Base-by-base conservation (phyloP, 305 asterid genomes). In the Nicotiana rustica region DNA sequence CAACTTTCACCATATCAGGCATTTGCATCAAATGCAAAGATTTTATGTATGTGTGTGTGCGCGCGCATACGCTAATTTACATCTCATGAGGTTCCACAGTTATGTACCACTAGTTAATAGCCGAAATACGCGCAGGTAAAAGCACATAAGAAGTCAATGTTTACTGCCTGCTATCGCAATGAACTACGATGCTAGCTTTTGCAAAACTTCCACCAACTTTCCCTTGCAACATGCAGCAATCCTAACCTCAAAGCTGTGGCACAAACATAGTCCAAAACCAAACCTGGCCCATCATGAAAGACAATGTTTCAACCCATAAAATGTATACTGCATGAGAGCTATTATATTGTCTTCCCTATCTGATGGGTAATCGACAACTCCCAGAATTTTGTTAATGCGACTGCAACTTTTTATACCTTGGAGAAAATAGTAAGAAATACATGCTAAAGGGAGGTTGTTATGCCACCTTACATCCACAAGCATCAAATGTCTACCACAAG, bases 1-100 rank as follows among this genome's bases (percentile, higher is more conserved):
- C 13, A 41, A 14, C 12, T 38, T 55, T 31, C 78, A 49, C 67
- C 57, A 29, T 52, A 81, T 29, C 78, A 67, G 9, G 47, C 78
- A 38, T 38, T 38, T 6, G 47, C 10, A 8, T 38, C 47, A 4
- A 36, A 36, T 36, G 41, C 41, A 36, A 36, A 36, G 41, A 36
- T 36, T 36, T 36, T 36, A 38, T 38, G 47, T 38, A 33, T 25
- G 29, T 33, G 10, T 38, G 47, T 38, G 47, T 6, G 9, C 7
- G 10, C 15, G 15, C 57, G 3, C 15, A 13, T 49, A 15, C 15
- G 17, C 5, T 49, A 49, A 49, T 49, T 49, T 10, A 49, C 57
- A 49, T 49, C 57, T 49, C 57, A 49, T 49, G 57, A 49, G 57
- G 57, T 12, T 12, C 57, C 57, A 49, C 57, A 13, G 15, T 49